phyloP scores from a whole-genome alignment of 345 rosid genomes.

The Turritis glabra region DNA sequence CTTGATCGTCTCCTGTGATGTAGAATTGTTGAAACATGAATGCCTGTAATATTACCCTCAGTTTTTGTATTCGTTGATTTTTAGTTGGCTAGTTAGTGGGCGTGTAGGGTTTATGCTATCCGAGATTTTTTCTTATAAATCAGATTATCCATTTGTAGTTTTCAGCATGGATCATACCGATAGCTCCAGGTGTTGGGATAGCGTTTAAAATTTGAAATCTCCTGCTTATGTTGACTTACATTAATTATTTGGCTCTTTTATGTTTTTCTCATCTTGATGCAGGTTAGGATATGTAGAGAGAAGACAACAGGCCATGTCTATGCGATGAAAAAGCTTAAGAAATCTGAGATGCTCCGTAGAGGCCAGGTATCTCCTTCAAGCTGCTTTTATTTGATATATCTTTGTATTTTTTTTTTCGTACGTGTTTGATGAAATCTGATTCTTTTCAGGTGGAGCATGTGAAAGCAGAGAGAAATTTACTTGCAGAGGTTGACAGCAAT shows the following conservation, averaged over 20 bases:
- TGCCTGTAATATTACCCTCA: background rate
- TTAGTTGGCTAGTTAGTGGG: background rate
- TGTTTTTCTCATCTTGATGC: conserved; percentile 21
- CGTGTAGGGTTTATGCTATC: background rate
- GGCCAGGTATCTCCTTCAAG: conserved; percentile 66
- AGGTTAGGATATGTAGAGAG: conserved; percentile 93
- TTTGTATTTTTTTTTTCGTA: background rate
- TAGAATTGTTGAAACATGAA: background rate
- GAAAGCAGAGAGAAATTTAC: conserved; percentile 96
- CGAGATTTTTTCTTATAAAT: background rate
- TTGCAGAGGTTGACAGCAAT: conserved; percentile 97
- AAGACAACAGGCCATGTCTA: conserved; percentile 82
- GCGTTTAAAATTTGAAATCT: background rate
- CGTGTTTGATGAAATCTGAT: conserved; percentile 29
- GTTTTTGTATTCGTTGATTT: background rate
- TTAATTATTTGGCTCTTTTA: background rate
- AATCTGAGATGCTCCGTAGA: conserved; percentile 97
- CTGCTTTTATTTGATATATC: background rate
- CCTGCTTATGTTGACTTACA: background rate
- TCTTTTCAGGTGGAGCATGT: conserved; percentile 89
- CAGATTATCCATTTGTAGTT: background rate
- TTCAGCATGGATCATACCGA: background rate
- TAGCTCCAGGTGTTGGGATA: background rate
- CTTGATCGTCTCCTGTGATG: background rate
- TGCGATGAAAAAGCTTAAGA: conserved; percentile 96